Conservation (phyloP, 768 basidiomycete genomes). For the Psilocybe cubensis region DNA sequence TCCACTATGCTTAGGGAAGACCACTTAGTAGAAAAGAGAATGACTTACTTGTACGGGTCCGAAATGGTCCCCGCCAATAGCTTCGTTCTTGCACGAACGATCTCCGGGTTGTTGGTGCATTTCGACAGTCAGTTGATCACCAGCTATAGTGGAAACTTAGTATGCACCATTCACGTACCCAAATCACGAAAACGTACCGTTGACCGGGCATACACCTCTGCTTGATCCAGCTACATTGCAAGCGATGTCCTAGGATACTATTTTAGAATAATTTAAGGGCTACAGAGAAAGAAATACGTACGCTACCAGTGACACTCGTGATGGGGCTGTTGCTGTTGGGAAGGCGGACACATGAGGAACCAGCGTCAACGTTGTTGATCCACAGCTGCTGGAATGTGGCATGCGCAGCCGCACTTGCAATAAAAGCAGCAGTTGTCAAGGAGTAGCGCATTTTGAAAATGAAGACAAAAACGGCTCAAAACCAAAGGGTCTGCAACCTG, state of each 20-base stretch:
- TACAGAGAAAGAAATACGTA: slow-evolving; percentile 19
- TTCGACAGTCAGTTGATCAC: slow-evolving; percentile 51
- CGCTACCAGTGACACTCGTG: slow-evolving; percentile 38
- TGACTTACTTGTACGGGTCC: slow-evolving; percentile 44
- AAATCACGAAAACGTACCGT: slow-evolving; percentile 29
- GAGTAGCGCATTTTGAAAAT: slow-evolving; percentile 21
- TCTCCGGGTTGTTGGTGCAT: slow-evolving; percentile 57
- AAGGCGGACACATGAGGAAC: slow-evolving; percentile 46
- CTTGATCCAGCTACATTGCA: slow-evolving; percentile 46
- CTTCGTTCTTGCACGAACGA: slow-evolving; percentile 47
- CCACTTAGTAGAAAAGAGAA: neutral
- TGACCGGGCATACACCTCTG: slow-evolving; percentile 43
- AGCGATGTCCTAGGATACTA: slow-evolving; percentile 44
- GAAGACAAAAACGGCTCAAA: too few species aligned
- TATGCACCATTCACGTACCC: neutral
- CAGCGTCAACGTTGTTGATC: slow-evolving; percentile 53
- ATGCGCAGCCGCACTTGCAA: slow-evolving; percentile 46
- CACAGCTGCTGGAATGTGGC: slow-evolving; percentile 59
- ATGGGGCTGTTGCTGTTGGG: slow-evolving; percentile 52
- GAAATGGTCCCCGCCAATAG: slow-evolving; percentile 55
- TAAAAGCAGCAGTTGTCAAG: slow-evolving; percentile 35
- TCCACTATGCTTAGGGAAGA: neutral
- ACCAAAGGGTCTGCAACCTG: neutral
- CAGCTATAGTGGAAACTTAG: slow-evolving; percentile 33
- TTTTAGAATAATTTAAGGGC: neutral